Evolutionary conservation across 306 rosid genomes (phyloP).

Genomic region (Cucumis hystrix): DNA sequence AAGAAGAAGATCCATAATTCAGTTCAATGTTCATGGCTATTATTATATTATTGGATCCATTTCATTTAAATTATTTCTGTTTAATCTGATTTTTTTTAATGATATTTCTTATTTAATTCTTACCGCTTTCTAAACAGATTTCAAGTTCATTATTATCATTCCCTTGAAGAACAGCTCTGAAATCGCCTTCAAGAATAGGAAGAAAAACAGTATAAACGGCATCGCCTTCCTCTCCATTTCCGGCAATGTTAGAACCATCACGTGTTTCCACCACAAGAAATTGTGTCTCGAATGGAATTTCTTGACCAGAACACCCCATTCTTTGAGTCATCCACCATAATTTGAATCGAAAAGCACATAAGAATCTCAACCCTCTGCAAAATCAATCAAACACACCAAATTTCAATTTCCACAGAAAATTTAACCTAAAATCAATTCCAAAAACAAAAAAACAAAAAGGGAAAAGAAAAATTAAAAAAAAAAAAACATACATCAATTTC

Average conservation of each 20-base stretch:
- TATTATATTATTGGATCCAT: no score
- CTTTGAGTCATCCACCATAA: conserved; percentile 99
- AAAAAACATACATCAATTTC: conserved; percentile 37
- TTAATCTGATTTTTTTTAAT: no score
- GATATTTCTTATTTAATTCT: not conserved
- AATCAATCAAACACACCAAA: not conserved
- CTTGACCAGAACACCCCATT: conserved; percentile 64
- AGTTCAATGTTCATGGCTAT: not conserved
- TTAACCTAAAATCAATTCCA: not conserved
- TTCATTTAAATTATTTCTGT: no score
- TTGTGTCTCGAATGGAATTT: conserved; percentile 77
- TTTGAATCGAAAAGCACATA: conserved; percentile 77
- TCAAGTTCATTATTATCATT: conserved; percentile 69
- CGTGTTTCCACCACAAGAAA: conserved; percentile 63
- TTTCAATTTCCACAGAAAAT: not conserved
- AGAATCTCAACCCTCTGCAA: conserved; percentile 60
- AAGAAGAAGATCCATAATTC: not conserved
- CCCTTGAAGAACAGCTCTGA: conserved; percentile 92
- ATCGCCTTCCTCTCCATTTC: conserved; percentile 20
- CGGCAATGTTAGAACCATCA: conserved; percentile 26
- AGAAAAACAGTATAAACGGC: conserved; percentile 54
- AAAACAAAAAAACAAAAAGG: not conserved
- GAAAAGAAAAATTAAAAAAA: no score
- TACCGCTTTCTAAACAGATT: conserved; percentile 92
- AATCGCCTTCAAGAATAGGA: conserved; percentile 91